Base-by-base conservation (phyloP, 2,329 filamentous ascomycete genomes). In the Colletotrichum endophyticum region DNA sequence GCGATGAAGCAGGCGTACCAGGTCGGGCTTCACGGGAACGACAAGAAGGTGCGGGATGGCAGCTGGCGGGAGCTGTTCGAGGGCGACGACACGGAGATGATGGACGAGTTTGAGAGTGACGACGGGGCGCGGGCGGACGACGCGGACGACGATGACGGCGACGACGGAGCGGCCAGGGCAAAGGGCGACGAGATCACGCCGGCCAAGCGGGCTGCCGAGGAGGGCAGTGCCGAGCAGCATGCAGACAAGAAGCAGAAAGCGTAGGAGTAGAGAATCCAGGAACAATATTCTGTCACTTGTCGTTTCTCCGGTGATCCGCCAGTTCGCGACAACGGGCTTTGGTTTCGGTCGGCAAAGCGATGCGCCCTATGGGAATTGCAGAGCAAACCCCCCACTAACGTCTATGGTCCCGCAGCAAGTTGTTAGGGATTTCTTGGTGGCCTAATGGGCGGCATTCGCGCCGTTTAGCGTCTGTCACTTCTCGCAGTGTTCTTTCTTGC, bases 1-100 rank as follows among this genome's bases (percentile, higher is more conserved):
- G 91, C 90, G 0, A 92, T 95, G 90, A 95, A 95, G 86, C 88
- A 89, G 62, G 94, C 94, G 1, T 96, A 95, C 82, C 82, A 87
- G 8, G 88, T 94, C 2, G 91, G 91, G 0, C 80, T 96, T 28
- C 89, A 93, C 80, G 94, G 94, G 0, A 88, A 94, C 78, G 88
- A 94, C 81, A 82, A 88, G 8, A 88, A 85, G 79, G 92, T 94
- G 3, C 81, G 92, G 64, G 89, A 94, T 79, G 94, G 94, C 6
- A 90, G 81, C 7, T 91, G 89, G 89, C 87, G 85, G 62, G 81
- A 84, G 34, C 77, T 89, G 56, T 91, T 91, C 69, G 85, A 85
- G 27, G 82, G 81, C 12, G 78, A 81, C 3, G 81, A 80, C 5
- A 85, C 83, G 0, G 86, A 88, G 79, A 84, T 88, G 71, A 85